Evolutionary conservation across 1,139 yeast species (phyloP), one percentile per base, ranked within the genome.

Genomic region (Diutina rugosa): DNA sequence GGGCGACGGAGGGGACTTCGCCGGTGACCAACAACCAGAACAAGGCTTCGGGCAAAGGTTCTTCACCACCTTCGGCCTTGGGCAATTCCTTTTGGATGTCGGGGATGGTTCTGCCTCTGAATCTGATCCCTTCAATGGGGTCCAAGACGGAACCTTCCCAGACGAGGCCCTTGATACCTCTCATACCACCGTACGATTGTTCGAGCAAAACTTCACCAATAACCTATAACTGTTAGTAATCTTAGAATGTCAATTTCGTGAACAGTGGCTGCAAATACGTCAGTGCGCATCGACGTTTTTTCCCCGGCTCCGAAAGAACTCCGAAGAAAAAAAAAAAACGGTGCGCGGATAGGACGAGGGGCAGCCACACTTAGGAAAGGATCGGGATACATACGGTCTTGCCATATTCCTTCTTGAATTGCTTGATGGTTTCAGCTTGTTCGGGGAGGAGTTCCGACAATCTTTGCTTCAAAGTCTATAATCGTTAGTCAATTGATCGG

Each of bases 141-240:
- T 93, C 99, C 72, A 93, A 81, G 58, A 93, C 99, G 58, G 98
- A 91, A 68, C 99, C 99, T 81, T 93, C 98, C 98, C 98, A 93
- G 60, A 93, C 97, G 66, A 93, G 81, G 69, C 97, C 96, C 77
- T 89, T 89, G 78, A 91, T 88, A 74, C 97, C 97, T 78, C 97
- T 86, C 97, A 89, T 90, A 82, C 99, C 99, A 81, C 98, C 99
- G 77, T 93, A 93, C 57, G 97, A 97, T 79, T 93, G 98, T 76
- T 90, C 97, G 64, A 93, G 81, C 63, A 85, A 79, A 64, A 91
- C 95, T 77, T 93, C 97, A 66, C 97, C 98, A 67, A 95, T 90
- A 60, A 81, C 41, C 41, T 35, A 35, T 10, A 35, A 35, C 14
- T 35, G 65, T 62, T 63, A 61, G 64, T 63, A 61, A 8, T 18